Base-by-base conservation (phyloP, 768 basidiomycete genomes). In the Hypsizygus marmoreus region DNA sequence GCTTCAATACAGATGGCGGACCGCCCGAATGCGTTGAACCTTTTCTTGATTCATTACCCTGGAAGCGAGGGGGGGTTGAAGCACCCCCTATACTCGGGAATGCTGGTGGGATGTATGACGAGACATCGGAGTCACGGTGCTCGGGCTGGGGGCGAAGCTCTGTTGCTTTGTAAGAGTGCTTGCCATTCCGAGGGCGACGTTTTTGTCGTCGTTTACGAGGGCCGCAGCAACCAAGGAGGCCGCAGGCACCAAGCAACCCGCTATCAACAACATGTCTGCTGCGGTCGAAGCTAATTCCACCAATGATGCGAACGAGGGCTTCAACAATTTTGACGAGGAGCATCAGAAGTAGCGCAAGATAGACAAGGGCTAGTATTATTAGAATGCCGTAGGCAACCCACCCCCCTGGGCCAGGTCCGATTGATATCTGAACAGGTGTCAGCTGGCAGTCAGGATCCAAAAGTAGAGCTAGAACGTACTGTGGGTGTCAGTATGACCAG, bases 331-430 rank as follows among this genome's bases (percentile, higher is more conserved):
- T 99, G 68, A 87, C 81, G 28, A 88, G 40, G 30, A 97, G 80
- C 77, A 97, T 88, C 45, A 90, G 67, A 37, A 81, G 60, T 56
- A 95, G 82, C n/a, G 88, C 84, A 9, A 92, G 72, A 63, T 95
- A 92, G 35, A 91, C 84, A 47, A 97, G 75, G 9, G 79, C 79
- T 22, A 91, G 72, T 39, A 97, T 87, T 57, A 94, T 72, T 48
- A 98, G 75, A 47, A 98, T 86, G 55, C 91, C 90, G 64, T 95
- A 97, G 10, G 94, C 84, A 12, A 99, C 84, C 97, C 95, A 99
- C 43, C 89, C 88, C 13, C 82, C 82, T 13, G 94, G 84, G 19
- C 86, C 83, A 39, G 75, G 58, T 25, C 89, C 90, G 50, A 98
- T 84, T 36, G 84, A 84, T 39, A 97, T 88, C 94, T 97, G 57